phyloP scores from a whole-genome alignment of 768 basidiomycete genomes.

The Tulasnella sp. region DNA sequence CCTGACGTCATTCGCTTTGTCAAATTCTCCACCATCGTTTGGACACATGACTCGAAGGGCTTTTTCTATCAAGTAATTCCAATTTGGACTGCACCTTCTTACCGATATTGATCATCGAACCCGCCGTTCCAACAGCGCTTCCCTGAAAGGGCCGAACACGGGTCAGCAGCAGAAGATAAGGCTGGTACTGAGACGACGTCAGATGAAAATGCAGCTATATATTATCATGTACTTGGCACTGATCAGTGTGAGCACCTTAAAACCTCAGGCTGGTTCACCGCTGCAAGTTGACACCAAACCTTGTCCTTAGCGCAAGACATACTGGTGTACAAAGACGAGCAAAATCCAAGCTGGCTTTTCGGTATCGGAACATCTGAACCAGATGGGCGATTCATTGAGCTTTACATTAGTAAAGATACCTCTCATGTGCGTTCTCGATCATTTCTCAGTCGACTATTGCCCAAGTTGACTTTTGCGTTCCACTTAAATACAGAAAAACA shows the following conservation, averaged over 20 bases:
- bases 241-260: slow-evolving; percentile 49
- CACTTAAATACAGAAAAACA: slow-evolving; percentile 53
- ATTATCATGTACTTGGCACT: slow-evolving; percentile 71
- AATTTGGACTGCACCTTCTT: not conserved
- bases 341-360: slow-evolving; percentile 66
- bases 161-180: slow-evolving; percentile 41
- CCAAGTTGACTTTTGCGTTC: not conserved
- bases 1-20: slow-evolving; percentile 67
- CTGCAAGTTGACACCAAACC: slow-evolving; percentile 11
- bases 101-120: not conserved
- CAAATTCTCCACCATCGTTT: slow-evolving; percentile 68
- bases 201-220: slow-evolving; percentile 68
- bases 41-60: slow-evolving; percentile 75
- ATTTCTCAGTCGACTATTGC: too few relatives aligned
- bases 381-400: slow-evolving; percentile 61
- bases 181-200: slow-evolving; percentile 57
- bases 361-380: slow-evolving; percentile 52
- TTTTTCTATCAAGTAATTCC: slow-evolving; percentile 70
- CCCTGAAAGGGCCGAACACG: slow-evolving; percentile 51
- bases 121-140: slow-evolving; percentile 46
- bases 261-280: not conserved
- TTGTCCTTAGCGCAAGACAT: slow-evolving; percentile 56
- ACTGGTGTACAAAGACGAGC: slow-evolving; percentile 59
- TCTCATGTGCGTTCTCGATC: slow-evolving; percentile 39
- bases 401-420: slow-evolving; percentile 58